phyloP scores from a whole-genome alignment of 768 basidiomycete species.

The Pholiota molesta region DNA sequence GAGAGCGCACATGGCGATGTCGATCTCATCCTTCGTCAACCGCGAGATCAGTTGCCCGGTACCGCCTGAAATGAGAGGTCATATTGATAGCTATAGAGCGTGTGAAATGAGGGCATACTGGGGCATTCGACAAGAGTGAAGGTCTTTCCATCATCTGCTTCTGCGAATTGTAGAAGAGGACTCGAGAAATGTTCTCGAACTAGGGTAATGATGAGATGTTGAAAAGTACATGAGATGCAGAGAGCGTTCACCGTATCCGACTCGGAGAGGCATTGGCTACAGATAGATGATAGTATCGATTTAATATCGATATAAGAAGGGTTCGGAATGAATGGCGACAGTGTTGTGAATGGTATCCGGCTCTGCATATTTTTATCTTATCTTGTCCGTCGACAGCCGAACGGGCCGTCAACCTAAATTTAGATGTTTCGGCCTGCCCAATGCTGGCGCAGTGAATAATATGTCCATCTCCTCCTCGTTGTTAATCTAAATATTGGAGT shows the following conservation, averaged over 20 bases:
- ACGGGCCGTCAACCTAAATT: no score
- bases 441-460: no score
- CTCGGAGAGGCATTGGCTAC: conserved; percentile 28
- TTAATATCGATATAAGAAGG: no score
- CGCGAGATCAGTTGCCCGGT: conserved; percentile 84
- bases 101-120: conserved; percentile 43
- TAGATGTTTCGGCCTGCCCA: no score
- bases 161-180: conserved; percentile 85
- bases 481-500: no score
- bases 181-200: conserved; percentile 92
- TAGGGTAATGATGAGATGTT: conserved; percentile 23
- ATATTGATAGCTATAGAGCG: background rate
- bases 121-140: conserved; percentile 91
- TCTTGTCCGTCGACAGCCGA: no score
- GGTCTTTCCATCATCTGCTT: conserved; percentile 65
- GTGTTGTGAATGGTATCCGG: no score
- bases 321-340: no score
- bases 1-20: conserved; percentile 73
- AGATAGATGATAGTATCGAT: no score
- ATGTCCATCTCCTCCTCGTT: no score
- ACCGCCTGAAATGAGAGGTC: conserved; percentile 56
- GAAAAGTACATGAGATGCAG: background rate
- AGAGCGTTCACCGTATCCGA: conserved; percentile 47
- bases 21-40: conserved; percentile 75
- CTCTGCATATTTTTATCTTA: no score